Percentiles rank a stretch among this genome's conserved stretches.
phyloP scores from a whole-genome alignment of 805 yeast species.

The Wilhelminamyces savonicus region DNA sequence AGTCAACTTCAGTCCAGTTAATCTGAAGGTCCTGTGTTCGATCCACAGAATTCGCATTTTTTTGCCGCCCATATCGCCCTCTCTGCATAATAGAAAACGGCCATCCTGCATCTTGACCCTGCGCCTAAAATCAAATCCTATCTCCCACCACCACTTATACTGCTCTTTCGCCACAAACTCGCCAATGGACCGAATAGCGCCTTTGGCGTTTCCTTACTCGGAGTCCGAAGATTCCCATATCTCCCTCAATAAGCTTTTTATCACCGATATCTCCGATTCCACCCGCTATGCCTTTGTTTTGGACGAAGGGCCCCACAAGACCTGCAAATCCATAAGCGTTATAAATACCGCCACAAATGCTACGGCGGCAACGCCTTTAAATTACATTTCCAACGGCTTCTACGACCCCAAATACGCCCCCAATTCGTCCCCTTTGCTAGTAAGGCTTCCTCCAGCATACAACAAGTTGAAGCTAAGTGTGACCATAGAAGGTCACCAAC shows the following conservation, averaged over 20 bases:
- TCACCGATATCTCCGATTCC: conserved; percentile 22
- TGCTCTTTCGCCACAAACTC: neutral
- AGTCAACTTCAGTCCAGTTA: conserved; percentile 14
- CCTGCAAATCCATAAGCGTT: conserved; percentile 14
- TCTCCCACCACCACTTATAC: no score
- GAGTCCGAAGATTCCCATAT: conserved; percentile 8
- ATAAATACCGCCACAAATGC: conserved; percentile 9
- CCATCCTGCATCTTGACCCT: no score
- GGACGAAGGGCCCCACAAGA: conserved; percentile 6
- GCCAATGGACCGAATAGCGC: conserved; percentile 8
- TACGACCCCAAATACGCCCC: conserved; percentile 1
- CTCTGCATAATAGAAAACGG: no score
- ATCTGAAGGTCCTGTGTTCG: conserved; percentile 87
- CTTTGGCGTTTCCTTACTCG: conserved; percentile 22
- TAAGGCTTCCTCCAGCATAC: conserved; percentile 17
- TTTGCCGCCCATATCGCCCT: no score
- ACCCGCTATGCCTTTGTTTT: conserved; percentile 15
- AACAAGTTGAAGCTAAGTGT: conserved; percentile 23
- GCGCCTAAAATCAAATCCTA: no score
- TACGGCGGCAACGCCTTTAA: conserved; percentile 9
- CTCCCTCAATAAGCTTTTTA: conserved; percentile 14
- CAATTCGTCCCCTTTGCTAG: conserved; percentile 21
- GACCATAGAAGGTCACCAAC: conserved; percentile 10
- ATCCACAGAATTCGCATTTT: conserved; percentile 66
- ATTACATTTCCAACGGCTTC: conserved; percentile 20